Conservation (phyloP, 305 asterid species). For the Fraxinus ornus region DNA sequence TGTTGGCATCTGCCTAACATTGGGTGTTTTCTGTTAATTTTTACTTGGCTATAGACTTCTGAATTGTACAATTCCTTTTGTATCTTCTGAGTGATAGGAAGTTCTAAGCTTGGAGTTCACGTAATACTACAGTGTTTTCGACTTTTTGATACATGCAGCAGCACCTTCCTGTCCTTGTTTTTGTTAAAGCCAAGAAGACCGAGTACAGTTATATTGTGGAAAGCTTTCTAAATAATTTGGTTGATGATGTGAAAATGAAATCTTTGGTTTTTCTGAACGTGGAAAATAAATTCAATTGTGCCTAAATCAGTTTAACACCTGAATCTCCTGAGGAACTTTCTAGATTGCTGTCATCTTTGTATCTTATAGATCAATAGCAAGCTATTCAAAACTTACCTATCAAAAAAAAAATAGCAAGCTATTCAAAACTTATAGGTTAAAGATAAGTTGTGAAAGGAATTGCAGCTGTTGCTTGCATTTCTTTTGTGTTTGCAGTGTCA, state of each 20-base stretch:
- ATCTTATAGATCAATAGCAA: not conserved
- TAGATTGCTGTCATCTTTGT: not conserved
- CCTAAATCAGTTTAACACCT: not conserved
- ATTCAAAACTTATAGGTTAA: not conserved
- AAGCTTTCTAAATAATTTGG: not conserved
- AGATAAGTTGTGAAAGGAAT: not conserved
- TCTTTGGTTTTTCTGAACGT: not conserved
- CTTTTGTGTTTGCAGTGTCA: constrained; percentile 11
- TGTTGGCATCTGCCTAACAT: not conserved
- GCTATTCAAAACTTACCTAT: not conserved
- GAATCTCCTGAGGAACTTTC: not conserved
- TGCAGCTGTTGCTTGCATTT: constrained; percentile 6
- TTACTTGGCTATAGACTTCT: not conserved
- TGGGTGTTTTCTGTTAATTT: not conserved
- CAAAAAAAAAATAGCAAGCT: no score
- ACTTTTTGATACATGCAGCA: not conserved
- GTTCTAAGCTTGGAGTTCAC: not conserved
- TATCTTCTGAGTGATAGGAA: not conserved
- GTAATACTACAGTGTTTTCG: not conserved
- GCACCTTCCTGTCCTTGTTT: not conserved
- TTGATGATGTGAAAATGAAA: not conserved
- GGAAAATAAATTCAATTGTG: not conserved
- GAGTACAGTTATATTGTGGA: not conserved
- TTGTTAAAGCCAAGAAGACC: not conserved
- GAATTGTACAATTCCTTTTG: not conserved